Percentiles rank a stretch among this genome's conserved stretches.
Evolutionary conservation across 1,139 yeast genomes (phyloP).

Genomic region (Magnusiomyces tetraspermus): DNA sequence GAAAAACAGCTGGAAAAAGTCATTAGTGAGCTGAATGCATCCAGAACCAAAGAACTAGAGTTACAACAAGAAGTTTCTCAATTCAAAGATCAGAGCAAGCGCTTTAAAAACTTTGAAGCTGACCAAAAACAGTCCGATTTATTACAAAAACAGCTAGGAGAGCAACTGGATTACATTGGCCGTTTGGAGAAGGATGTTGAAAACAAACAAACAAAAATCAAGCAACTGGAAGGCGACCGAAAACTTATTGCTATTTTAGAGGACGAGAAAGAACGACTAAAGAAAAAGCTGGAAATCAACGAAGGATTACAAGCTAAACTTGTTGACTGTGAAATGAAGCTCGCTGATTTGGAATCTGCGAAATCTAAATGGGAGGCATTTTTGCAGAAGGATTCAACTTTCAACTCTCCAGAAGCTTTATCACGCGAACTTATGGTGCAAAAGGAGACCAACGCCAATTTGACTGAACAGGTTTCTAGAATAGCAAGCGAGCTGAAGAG

Average conservation of each 20-base stretch:
- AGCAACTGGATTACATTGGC: conserved; percentile 47
- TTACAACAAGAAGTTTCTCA: conserved; percentile 14
- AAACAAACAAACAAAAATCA: conserved; percentile 41
- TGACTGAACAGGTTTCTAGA: conserved; percentile 28
- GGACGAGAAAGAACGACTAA: conserved; percentile 40
- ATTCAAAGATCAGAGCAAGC: conserved; percentile 30
- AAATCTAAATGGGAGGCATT: conserved; percentile 34
- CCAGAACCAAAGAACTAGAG: conserved; percentile 6
- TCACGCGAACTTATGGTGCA: conserved; percentile 26
- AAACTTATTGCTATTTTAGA: conserved; percentile 44
- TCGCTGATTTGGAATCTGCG: conserved; percentile 40
- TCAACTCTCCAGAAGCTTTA: conserved; percentile 30
- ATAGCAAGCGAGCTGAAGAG: conserved; percentile 29
- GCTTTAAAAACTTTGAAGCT: conserved; percentile 21
- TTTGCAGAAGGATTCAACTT: conserved; percentile 26
- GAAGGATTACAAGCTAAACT: conserved; percentile 41
- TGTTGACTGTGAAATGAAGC: conserved; percentile 45
- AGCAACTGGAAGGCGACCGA: conserved; percentile 36
- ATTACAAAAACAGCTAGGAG: conserved; percentile 35
- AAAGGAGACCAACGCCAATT: conserved; percentile 30
- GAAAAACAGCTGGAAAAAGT: conserved; percentile 11
- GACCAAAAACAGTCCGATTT: neutral
- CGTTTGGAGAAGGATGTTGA: conserved; percentile 46
- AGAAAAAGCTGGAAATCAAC: conserved; percentile 36
- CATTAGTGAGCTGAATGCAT: conserved; percentile 1